Conservation (phyloP, 1,139 yeast species). For the Lodderomyces orthopsilosis region DNA sequence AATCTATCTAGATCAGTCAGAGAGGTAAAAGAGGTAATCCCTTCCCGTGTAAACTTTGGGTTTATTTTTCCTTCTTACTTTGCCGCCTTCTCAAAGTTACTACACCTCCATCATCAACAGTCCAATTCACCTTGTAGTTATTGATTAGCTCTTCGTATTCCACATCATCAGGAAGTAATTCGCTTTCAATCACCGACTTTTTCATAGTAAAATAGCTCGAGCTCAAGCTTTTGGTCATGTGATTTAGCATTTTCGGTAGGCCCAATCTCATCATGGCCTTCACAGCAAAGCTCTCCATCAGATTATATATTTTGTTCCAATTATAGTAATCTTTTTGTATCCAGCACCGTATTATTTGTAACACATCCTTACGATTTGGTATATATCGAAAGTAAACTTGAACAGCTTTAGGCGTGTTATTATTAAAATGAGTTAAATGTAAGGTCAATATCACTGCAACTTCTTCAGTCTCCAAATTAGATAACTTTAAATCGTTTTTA, state of each 20-base stretch:
- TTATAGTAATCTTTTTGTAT: constrained; percentile 33
- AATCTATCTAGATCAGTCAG: not conserved
- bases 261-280: constrained; percentile 45
- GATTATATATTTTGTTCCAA: constrained; percentile 41
- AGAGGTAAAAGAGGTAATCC: too few species aligned
- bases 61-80: constrained; percentile 2
- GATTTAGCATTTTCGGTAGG: constrained; percentile 23
- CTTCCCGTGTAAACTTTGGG: too few species aligned
- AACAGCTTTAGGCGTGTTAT: constrained; percentile 35
- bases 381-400: constrained; percentile 29
- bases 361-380: constrained; percentile 21
- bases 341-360: constrained; percentile 33
- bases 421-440: constrained; percentile 48
- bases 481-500: constrained; percentile 11
- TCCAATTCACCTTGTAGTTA: constrained; percentile 28
- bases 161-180: constrained; percentile 30
- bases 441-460: constrained; percentile 39
- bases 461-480: constrained; percentile 34
- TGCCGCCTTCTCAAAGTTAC: constrained; percentile 3
- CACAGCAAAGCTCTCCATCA: constrained; percentile 27
- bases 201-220: constrained; percentile 37
- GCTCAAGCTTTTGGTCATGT: constrained; percentile 29
- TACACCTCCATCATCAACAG: constrained; percentile 16
- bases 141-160: constrained; percentile 19
- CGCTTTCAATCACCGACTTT: constrained; percentile 19